Percentiles rank a stretch among this genome's conserved stretches.
phyloP scores from a whole-genome alignment of 1,284 basidiomycete genomes.

The Pascua sp. region DNA sequence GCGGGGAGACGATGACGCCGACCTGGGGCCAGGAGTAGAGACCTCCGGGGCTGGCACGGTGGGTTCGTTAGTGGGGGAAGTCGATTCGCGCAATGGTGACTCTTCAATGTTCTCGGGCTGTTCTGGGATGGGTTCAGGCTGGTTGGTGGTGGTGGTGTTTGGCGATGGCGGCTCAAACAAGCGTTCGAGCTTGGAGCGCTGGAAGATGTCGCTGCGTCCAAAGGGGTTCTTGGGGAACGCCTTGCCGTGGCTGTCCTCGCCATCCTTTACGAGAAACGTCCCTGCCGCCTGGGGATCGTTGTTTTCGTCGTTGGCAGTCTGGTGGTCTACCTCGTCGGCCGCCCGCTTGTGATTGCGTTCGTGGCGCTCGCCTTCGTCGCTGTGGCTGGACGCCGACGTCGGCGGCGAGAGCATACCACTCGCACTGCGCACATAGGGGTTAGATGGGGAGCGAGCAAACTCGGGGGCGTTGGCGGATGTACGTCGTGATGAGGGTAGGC shows the following conservation, averaged over 20 bases:
- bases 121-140: too few relatives aligned
- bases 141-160: not conserved
- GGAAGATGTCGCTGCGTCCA: conserved; percentile 70
- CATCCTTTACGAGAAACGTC: conserved; percentile 76
- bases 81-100: too few relatives aligned
- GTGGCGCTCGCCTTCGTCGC: conserved; percentile 1
- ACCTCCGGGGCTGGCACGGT: too few relatives aligned
- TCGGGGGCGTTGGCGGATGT: conserved; percentile 7
- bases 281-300: conserved; percentile 48
- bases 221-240: conserved; percentile 40
- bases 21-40: too few relatives aligned
- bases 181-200: conserved; percentile 72
- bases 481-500: conserved; percentile 26
- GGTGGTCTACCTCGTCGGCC: not conserved
- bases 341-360: not conserved
- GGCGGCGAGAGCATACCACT: conserved; percentile 19
- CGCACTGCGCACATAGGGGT: conserved; percentile 14
- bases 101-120: too few relatives aligned
- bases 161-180: conserved; percentile 90
- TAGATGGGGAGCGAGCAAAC: conserved; percentile 11
- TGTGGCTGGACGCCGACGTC: conserved; percentile 8
- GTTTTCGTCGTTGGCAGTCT: conserved; percentile 3
- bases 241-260: conserved; percentile 57
- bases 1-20: too few relatives aligned
- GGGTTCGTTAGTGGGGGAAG: too few relatives aligned